Evolutionary conservation across 164 flowering plant genomes (phyloP).

Genomic region (Sextonia rubra): DNA sequence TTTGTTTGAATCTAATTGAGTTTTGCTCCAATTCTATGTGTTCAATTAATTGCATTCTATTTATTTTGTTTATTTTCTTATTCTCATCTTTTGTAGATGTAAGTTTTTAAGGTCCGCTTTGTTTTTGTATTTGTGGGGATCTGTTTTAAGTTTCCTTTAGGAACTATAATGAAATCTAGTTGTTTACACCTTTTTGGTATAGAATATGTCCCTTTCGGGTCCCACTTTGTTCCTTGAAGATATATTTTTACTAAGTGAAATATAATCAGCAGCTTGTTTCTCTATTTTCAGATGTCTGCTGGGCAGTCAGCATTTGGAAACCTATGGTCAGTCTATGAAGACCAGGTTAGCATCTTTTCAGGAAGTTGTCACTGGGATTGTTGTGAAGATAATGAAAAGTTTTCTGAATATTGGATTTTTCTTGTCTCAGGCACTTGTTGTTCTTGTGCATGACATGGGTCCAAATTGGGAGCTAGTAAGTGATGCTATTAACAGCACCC

Average conservation of each 20-base stretch:
- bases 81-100: no score
- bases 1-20: no score
- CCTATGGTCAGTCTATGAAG: slow-evolving; percentile 85
- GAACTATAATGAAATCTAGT: no score
- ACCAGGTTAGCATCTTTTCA: slow-evolving; percentile 46
- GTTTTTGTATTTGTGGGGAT: no score
- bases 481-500: slow-evolving; percentile 82
- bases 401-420: background rate
- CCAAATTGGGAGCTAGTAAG: slow-evolving; percentile 99
- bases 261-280: background rate
- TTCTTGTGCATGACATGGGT: slow-evolving; percentile 98
- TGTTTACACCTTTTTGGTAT: no score
- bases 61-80: no score
- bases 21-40: no score
- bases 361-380: background rate
- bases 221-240: background rate
- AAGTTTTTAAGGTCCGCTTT: no score
- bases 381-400: background rate
- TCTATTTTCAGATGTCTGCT: slow-evolving; percentile 47
- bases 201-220: no score
- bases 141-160: no score
- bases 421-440: slow-evolving; percentile 80
- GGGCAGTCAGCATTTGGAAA: slow-evolving; percentile 62
- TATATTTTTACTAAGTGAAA: background rate
- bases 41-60: no score